Conservation (phyloP, 345 rosid genomes). For the Salix purpurea region DNA sequence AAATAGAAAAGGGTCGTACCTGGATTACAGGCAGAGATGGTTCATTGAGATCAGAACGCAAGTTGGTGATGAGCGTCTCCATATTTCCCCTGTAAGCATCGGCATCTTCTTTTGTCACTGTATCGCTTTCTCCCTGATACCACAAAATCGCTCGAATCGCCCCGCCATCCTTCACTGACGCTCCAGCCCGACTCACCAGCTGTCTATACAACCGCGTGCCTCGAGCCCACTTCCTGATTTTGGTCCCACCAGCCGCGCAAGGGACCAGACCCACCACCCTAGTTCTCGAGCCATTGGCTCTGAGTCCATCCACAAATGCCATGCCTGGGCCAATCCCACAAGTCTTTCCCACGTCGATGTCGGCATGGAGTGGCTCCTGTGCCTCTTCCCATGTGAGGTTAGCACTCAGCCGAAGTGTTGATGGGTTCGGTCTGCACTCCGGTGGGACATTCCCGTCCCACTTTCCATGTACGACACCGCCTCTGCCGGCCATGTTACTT, state of each 20-base stretch:
- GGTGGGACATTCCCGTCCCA: slow-evolving; percentile 17
- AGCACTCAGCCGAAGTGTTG: slow-evolving; percentile 12
- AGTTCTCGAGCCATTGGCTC: background rate
- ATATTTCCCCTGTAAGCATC: slow-evolving; percentile 11
- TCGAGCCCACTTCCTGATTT: slow-evolving; percentile 14
- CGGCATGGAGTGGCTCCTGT: slow-evolving; percentile 15
- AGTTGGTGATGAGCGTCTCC: slow-evolving; percentile 8
- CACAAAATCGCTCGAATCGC: slow-evolving; percentile 17
- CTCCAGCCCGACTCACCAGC: slow-evolving; percentile 15
- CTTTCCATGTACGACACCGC: slow-evolving; percentile 11
- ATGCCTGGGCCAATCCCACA: slow-evolving; percentile 30
- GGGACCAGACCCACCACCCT: slow-evolving; percentile 21
- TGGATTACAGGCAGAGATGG: slow-evolving; percentile 18
- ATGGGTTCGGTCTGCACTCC: slow-evolving; percentile 12
- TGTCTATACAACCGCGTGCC: slow-evolving; percentile 8
- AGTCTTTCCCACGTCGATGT: background rate
- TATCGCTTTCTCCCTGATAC: slow-evolving; percentile 31
- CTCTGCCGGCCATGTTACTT: slow-evolving; percentile 30
- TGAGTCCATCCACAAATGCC: slow-evolving; percentile 14
- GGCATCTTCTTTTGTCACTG: slow-evolving; percentile 14
- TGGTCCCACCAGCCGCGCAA: slow-evolving; percentile 24
- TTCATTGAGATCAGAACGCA: slow-evolving; percentile 21
- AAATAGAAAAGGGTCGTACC: slow-evolving; percentile 1
- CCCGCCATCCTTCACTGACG: slow-evolving; percentile 20
- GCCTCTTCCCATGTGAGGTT: slow-evolving; percentile 17